Base-by-base conservation (phyloP, 1,284 basidiomycete genomes). In the Microbotryum lychnidis-dioicae region DNA sequence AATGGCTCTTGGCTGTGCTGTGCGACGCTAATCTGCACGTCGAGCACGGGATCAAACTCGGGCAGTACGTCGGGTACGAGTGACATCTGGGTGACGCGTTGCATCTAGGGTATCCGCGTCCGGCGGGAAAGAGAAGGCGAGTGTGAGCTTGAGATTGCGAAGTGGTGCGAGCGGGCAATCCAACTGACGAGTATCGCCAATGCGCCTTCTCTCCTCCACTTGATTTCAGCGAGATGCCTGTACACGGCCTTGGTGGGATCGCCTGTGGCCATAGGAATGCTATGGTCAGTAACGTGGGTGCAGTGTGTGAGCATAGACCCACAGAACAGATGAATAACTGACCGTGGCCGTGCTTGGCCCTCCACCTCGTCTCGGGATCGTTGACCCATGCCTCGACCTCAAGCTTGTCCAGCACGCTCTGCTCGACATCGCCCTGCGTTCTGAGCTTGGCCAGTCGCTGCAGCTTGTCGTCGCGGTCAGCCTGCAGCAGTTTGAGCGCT, bases 11-110 rank as follows among this genome's bases (percentile, higher is more conserved):
- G 5, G 16, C 37, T 6, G 37, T 42, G 37, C 14, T 42, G 78
- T 45, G 76, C 81, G 67, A 83, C 81, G 14, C 80, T 79, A 50
- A 91, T 71, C 60, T 83, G 84, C 6, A 92, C 76, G 73, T 93
- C 88, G 25, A 87, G 73, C 10, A 82, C 82, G 0, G 91, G 90
- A 55, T 82, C 82, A 21, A 94, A 75, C 42, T 78, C 78, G 0
- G 89, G 83, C 8, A 97, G 74, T 2, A 93, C 77, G 73, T 97
- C 94, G 0, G 94, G 93, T 4, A 96, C 80, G 57, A 97, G 84
- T 56, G 86, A 79, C 89, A 97, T 91, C 76, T 91, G 86, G 71
- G 87, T 80, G 52, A 94, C 75, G 70, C 92, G 86, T 75, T 97
- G 89, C 89, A 96, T 96, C 85, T 91, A 31, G 71, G 44, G 51